These are phyloP conservation scores for Penicillium arizonense DNA, from an alignment of 495 filamentous ascomycete genomes.

Conservation along the genomic window DNA sequence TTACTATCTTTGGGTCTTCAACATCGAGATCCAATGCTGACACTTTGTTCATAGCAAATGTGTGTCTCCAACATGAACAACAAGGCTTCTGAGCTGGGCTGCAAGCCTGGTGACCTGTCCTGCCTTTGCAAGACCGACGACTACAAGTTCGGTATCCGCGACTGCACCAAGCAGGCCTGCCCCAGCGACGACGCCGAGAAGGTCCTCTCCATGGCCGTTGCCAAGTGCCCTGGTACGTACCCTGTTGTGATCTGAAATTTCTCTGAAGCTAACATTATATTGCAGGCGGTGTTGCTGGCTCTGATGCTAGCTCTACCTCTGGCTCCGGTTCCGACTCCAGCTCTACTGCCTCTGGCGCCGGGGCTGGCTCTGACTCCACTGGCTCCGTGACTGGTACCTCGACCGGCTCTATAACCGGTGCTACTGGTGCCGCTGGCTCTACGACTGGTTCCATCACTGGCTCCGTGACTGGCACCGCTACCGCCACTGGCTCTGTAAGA, in stretches of 20 bases:
- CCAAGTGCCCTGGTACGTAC: slow-evolving; percentile 31
- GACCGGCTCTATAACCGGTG: neutral
- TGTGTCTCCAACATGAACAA: slow-evolving; percentile 73
- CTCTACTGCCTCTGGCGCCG: slow-evolving; percentile 15
- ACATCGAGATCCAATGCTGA: slow-evolving; percentile 7
- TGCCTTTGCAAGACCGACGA: slow-evolving; percentile 71
- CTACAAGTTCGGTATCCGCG: slow-evolving; percentile 74
- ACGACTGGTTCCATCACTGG: neutral
- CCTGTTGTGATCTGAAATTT: neutral
- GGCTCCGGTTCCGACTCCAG: slow-evolving; percentile 13
- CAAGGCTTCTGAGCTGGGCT: slow-evolving; percentile 60
- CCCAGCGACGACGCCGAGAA: slow-evolving; percentile 38
- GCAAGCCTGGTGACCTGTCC: slow-evolving; percentile 49
- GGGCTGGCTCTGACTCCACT: slow-evolving; percentile 10
- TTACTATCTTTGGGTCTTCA: neutral
- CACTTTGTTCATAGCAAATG: slow-evolving; percentile 48
- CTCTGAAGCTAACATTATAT: slow-evolving; percentile 3
- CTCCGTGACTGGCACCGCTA: neutral
- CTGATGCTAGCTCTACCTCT: slow-evolving; percentile 6
- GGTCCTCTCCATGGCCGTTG: slow-evolving; percentile 36
- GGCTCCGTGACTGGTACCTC: neutral
- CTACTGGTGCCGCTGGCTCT: neutral
- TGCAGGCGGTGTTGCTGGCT: slow-evolving; percentile 7
- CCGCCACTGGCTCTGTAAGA: slow-evolving; percentile 13
- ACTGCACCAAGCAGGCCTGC: slow-evolving; percentile 74